These are phyloP conservation scores for Tricholomella constricta DNA, from an alignment of 768 basidiomycete species.

Conservation along the genomic window DNA sequence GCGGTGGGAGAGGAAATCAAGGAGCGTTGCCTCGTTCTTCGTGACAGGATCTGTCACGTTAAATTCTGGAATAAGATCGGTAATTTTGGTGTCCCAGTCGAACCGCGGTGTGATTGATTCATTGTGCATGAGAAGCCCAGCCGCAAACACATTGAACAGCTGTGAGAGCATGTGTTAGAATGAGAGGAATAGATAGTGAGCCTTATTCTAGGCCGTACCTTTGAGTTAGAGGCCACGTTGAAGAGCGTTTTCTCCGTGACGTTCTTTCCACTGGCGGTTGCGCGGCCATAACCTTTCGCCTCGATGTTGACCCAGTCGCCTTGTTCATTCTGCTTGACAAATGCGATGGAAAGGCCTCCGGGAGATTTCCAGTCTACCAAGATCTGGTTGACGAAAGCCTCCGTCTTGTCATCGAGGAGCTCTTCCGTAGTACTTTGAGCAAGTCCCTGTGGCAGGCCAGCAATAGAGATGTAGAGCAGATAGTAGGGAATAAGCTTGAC, in stretches of 20 bases:
- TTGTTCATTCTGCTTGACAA: slow-evolving; percentile 25
- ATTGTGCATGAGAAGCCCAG: slow-evolving; percentile 30
- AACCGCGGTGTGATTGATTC: slow-evolving; percentile 25
- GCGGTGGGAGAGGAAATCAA: slow-evolving; percentile 24
- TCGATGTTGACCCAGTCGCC: slow-evolving; percentile 29
- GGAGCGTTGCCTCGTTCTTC: slow-evolving; percentile 16
- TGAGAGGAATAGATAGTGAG: no score
- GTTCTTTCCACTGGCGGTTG: slow-evolving; percentile 21
- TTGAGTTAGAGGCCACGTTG: slow-evolving; percentile 32
- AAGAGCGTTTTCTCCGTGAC: slow-evolving; percentile 29
- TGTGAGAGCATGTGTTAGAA: slow-evolving; percentile 1
- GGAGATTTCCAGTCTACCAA: slow-evolving; percentile 28
- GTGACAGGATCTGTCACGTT: slow-evolving; percentile 25
- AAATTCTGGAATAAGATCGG: slow-evolving; percentile 26
- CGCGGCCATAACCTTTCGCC: slow-evolving; percentile 32
- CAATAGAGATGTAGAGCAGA: slow-evolving; percentile 1
- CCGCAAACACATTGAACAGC: slow-evolving; percentile 27
- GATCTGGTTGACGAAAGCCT: slow-evolving; percentile 23
- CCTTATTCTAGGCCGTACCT: no score
- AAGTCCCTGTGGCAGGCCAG: not conserved
- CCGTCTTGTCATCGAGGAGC: slow-evolving; percentile 19
- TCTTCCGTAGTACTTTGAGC: slow-evolving; percentile 1
- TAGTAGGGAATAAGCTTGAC: slow-evolving; percentile 12
- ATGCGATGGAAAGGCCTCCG: slow-evolving; percentile 29
- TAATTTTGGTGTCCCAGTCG: slow-evolving; percentile 27